phyloP scores from a whole-genome alignment of 306 rosid species.

The Fragaria ananassa region DNA sequence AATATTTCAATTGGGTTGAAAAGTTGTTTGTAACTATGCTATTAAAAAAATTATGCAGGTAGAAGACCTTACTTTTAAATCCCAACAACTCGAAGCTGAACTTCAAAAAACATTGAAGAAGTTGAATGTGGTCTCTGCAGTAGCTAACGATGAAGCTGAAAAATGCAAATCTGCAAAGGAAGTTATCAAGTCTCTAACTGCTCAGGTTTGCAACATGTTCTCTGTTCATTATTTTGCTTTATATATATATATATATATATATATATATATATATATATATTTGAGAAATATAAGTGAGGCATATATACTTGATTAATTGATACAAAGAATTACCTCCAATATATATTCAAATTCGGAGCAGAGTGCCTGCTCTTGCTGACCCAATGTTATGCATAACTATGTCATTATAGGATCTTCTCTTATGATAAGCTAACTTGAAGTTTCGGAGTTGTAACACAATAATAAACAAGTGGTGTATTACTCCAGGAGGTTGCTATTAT shows the following conservation, averaged over 20 bases:
- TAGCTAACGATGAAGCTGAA: conserved; percentile 84
- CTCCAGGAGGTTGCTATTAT: background rate
- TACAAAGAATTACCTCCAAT: background rate
- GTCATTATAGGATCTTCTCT: background rate
- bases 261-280: conserved; percentile 1
- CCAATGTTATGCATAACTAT: background rate
- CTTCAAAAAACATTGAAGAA: conserved; percentile 67
- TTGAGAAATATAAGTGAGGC: background rate
- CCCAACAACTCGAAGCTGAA: conserved; percentile 74
- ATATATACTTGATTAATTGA: background rate
- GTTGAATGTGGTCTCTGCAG: conserved; percentile 66
- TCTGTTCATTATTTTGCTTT: conserved; percentile 6
- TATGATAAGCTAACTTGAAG: background rate
- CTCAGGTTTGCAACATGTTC: conserved; percentile 61
- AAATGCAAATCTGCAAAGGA: conserved; percentile 91
- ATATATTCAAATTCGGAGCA: background rate
- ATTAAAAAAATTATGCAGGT: conserved; percentile 44
- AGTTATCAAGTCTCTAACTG: conserved; percentile 76
- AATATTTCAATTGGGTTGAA: background rate
- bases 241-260: background rate
- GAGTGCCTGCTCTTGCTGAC: background rate
- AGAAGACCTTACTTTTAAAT: conserved; percentile 66
- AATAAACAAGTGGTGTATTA: background rate
- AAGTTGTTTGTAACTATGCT: background rate
- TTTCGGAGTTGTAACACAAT: background rate